These are phyloP conservation scores for Xerocomus subilludens DNA, from an alignment of 1,284 basidiomycete species.

Conservation along the genomic window DNA sequence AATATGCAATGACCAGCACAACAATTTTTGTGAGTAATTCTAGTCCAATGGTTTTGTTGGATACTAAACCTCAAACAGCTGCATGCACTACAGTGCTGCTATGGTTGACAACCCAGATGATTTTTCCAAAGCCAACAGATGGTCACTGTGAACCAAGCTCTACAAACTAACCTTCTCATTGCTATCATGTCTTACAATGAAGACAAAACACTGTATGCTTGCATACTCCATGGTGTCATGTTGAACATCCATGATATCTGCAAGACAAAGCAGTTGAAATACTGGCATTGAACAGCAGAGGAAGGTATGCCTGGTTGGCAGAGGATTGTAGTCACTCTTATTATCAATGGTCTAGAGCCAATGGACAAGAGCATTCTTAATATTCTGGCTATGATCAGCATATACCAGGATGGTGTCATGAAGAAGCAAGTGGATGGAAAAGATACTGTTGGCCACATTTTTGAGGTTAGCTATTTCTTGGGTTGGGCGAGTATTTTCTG, in stretches of 20 bases:
- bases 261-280: constrained; percentile 95
- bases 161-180: constrained; percentile 96
- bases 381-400: constrained; percentile 86
- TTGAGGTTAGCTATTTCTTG: constrained; percentile 69
- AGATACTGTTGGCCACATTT: constrained; percentile 91
- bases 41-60: too few relatives aligned
- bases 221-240: constrained; percentile 96
- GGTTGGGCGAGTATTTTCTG: constrained; percentile 17
- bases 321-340: constrained; percentile 89
- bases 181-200: constrained; percentile 91
- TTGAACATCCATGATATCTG: constrained; percentile 98
- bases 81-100: constrained; percentile 93
- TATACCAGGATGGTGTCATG: constrained; percentile 96
- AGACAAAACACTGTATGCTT: constrained; percentile 93
- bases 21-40: constrained; percentile 82
- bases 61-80: constrained; percentile 57
- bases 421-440: constrained; percentile 94
- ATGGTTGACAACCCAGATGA: constrained; percentile 97
- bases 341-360: constrained; percentile 93
- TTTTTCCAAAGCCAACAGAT: constrained; percentile 84
- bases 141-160: constrained; percentile 82
- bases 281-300: constrained; percentile 87
- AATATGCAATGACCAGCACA: constrained; percentile 76
- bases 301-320: constrained; percentile 93
- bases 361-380: constrained; percentile 97